These are phyloP conservation scores for Xylogone sp. DNA, from an alignment of 2,329 filamentous ascomycete genomes.

Conservation along the genomic window DNA sequence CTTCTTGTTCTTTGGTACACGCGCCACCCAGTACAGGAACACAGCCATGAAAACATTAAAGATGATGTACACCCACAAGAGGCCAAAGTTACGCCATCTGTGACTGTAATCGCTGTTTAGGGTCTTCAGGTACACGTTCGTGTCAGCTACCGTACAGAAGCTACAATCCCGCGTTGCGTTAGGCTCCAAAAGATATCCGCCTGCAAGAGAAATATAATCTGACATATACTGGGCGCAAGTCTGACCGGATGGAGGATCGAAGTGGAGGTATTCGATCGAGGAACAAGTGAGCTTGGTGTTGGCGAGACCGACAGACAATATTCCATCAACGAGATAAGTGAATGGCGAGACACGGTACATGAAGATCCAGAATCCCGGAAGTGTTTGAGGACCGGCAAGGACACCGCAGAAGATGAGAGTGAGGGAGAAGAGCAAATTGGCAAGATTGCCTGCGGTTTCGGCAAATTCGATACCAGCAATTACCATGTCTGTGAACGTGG, in stretches of 20 bases:
- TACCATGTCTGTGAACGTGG: slow-evolving; percentile 75
- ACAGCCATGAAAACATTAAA: slow-evolving; percentile 53
- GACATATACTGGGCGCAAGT: slow-evolving; percentile 59
- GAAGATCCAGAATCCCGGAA: slow-evolving; percentile 80
- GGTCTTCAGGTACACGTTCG: slow-evolving; percentile 46
- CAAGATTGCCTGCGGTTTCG: slow-evolving; percentile 72
- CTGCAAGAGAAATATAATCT: slow-evolving; percentile 42
- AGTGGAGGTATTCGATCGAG: slow-evolving; percentile 63
- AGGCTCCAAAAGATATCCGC: slow-evolving; percentile 52
- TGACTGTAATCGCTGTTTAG: slow-evolving; percentile 52
- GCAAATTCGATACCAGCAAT: slow-evolving; percentile 74
- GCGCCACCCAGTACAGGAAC: slow-evolving; percentile 48
- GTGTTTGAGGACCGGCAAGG: slow-evolving; percentile 55
- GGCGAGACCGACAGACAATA: slow-evolving; percentile 68
- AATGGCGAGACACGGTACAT: slow-evolving; percentile 83
- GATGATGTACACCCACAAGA: slow-evolving; percentile 39
- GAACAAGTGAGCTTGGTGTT: slow-evolving; percentile 65
- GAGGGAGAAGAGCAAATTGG: slow-evolving; percentile 71
- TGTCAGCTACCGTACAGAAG: slow-evolving; percentile 50
- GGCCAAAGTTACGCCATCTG: slow-evolving; percentile 66
- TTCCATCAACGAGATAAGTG: slow-evolving; percentile 73
- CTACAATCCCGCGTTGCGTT: slow-evolving; percentile 46
- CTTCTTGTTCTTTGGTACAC: slow-evolving; percentile 38
- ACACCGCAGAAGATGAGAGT: slow-evolving; percentile 76
- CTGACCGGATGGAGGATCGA: slow-evolving; percentile 54